Evolutionary conservation across 106 monocot species (phyloP), one percentile per base, ranked within the genome.

Genomic region (Allium cepa): DNA sequence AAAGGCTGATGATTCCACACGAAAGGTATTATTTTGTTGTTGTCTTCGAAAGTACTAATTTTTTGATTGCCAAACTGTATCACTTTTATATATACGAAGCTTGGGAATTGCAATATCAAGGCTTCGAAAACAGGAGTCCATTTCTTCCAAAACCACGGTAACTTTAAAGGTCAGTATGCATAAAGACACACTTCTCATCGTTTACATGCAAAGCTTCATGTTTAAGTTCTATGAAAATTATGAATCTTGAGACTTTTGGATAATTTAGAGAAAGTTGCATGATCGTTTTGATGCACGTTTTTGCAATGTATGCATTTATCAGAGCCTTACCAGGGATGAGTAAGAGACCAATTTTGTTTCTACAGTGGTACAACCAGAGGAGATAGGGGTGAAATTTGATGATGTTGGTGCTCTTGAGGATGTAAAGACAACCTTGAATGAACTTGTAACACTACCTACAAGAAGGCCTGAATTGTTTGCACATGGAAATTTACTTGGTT

Each of bases 321-420:
- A 99, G 99, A 85, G 53, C 49, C 77, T 90, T 66, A 86, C 93
- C 56, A 99, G 90, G 83, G 93, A 99, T 65, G 99, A 99, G 56
- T 99, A 87, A 71, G 99, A 99, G 76, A 90, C 78, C 70, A 90
- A 90, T 72, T 93, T 93, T 50, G 68, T 99, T 73, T 90, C 92
- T 46, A 84, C 99, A 4, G 93, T 99, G 60, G 88, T 99, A 28
- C 85, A 87, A 11, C 77, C 99, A 67, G 89, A 84, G 69, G 99
- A 99, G 79, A 79, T 90, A 72, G 99, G 87, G 45, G 90, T 99
- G 18, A 93, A 76, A 53, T 99, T 93, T 81, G 93, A 93, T 70
- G 89, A 99, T 76, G 85, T 99, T 74, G 99, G 99, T 15, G 99
- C 99, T 69, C 84, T 99, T 59, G 99, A 99, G 57, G 89, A 90